Conservation (phyloP, 169 alveolate species). For the Cytauxzoon felis region DNA sequence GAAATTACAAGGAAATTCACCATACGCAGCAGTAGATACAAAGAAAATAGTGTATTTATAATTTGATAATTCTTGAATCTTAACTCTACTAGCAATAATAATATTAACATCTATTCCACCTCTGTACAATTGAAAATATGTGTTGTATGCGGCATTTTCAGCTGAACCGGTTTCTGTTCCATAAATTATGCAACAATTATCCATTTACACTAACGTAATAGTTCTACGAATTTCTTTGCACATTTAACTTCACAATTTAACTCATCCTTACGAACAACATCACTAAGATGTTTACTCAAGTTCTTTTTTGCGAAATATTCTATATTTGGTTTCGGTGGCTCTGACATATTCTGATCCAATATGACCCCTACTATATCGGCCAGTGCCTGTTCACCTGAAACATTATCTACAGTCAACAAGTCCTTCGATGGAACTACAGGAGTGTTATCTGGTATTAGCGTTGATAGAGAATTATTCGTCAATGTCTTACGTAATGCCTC, state of each 20-base stretch:
- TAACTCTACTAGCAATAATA: slow-evolving; percentile 9
- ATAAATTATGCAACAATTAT: slow-evolving; percentile 27
- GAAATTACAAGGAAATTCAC: slow-evolving; percentile 48
- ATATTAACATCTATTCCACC: slow-evolving; percentile 20
- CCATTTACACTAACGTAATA: neutral
- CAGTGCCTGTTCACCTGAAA: slow-evolving; percentile 45
- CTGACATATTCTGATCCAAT: slow-evolving; percentile 49
- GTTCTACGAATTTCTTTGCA: slow-evolving; percentile 35
- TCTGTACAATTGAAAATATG: slow-evolving; percentile 15
- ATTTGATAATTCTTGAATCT: neutral
- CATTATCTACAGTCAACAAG: slow-evolving; percentile 34
- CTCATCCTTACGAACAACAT: slow-evolving; percentile 27
- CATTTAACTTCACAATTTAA: slow-evolving; percentile 56
- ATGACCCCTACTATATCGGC: slow-evolving; percentile 52
- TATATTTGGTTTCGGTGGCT: slow-evolving; percentile 49
- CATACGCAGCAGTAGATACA: slow-evolving; percentile 58
- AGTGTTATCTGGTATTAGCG: slow-evolving; percentile 41
- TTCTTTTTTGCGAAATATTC: slow-evolving; percentile 33
- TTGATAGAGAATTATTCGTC: slow-evolving; percentile 29
- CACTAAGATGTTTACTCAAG: slow-evolving; percentile 35
- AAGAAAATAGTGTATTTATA: slow-evolving; percentile 31
- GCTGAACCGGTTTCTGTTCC: slow-evolving; percentile 58
- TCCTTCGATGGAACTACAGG: slow-evolving; percentile 45
- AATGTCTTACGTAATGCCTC: slow-evolving; percentile 48
- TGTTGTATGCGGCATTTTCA: slow-evolving; percentile 43